phyloP scores from a whole-genome alignment of 202 grass and related monocot genomes.

The Setaria viridis region DNA sequence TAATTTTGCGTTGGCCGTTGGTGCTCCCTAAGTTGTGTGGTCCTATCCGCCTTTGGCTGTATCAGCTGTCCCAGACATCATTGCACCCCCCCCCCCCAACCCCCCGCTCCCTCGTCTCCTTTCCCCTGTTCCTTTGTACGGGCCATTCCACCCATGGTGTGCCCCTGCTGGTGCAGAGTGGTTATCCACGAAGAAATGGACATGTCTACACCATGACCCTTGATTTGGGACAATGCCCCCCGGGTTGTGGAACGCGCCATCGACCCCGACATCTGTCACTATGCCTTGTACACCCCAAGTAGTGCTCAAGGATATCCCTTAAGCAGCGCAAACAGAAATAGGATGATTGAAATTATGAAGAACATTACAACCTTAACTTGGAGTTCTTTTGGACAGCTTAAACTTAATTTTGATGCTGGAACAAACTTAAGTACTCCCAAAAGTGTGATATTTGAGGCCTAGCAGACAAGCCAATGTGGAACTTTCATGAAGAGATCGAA shows the following conservation, averaged over 20 bases:
- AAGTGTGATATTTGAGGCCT: background rate
- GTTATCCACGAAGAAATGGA: background rate
- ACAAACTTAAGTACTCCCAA: background rate
- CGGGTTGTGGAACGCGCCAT: background rate
- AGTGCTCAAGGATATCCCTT: background rate
- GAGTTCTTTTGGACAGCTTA: slow-evolving; percentile 2
- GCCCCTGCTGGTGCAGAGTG: background rate
- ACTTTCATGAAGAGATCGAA: slow-evolving; percentile 12
- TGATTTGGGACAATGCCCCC: background rate
- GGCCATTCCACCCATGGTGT: background rate
- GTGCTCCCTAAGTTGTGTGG: background rate
- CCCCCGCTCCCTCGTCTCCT: background rate
- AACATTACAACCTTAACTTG: slow-evolving; percentile 24
- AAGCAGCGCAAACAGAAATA: background rate
- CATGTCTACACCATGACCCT: background rate
- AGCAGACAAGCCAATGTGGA: slow-evolving; percentile 15
- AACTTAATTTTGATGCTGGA: slow-evolving; percentile 3
- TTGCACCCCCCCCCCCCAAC: background rate
- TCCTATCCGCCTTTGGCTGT: background rate
- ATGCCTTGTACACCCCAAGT: background rate
- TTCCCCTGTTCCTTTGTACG: background rate
- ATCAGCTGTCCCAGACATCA: background rate
- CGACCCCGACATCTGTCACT: background rate
- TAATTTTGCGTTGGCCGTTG: background rate
- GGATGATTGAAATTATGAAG: background rate